phyloP scores from a whole-genome alignment of 495 filamentous ascomycete species.

The Friedmanniomyces simplex region DNA sequence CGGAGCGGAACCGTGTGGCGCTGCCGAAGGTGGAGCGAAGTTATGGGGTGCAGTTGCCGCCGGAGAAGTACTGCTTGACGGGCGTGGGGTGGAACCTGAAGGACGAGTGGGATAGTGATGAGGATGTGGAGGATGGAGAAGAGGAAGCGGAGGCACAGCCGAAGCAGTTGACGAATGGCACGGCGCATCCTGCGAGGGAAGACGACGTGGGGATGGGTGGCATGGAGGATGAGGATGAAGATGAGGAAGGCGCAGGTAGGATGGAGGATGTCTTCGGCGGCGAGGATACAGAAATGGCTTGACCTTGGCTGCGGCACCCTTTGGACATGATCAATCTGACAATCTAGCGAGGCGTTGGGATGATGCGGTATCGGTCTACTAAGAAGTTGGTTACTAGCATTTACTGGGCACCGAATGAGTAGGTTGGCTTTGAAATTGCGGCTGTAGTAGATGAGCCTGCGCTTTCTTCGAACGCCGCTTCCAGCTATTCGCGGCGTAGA shows the following conservation, averaged over 20 bases:
- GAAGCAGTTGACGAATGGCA: background rate
- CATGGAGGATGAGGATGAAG: constrained; percentile 54
- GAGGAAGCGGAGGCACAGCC: constrained; percentile 35
- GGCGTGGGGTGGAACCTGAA: constrained; percentile 74
- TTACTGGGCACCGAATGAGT: background rate
- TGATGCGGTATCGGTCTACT: background rate
- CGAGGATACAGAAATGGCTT: constrained; percentile 6
- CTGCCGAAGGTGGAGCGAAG: constrained; percentile 68
- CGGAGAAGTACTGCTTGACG: constrained; percentile 83
- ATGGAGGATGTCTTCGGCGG: constrained; percentile 21
- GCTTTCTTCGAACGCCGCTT: too few relatives aligned
- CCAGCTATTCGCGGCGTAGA: too few relatives aligned
- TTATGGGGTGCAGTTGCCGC: constrained; percentile 70
- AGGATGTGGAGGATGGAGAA: constrained; percentile 45
- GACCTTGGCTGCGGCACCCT: background rate
- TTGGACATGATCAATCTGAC: background rate
- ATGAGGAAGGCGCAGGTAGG: constrained; percentile 15
- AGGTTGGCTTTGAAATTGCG: background rate
- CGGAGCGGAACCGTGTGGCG: constrained; percentile 69
- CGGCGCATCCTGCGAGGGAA: background rate
- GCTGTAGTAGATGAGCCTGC: too few relatives aligned
- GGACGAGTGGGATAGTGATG: constrained; percentile 56
- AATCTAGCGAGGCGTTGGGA: constrained; percentile 2
- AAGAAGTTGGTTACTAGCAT: background rate
- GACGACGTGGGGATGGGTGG: constrained; percentile 63